Evolutionary conservation across 2,329 filamentous ascomycete species (phyloP).

Genomic region (Exophiala bonariae): DNA sequence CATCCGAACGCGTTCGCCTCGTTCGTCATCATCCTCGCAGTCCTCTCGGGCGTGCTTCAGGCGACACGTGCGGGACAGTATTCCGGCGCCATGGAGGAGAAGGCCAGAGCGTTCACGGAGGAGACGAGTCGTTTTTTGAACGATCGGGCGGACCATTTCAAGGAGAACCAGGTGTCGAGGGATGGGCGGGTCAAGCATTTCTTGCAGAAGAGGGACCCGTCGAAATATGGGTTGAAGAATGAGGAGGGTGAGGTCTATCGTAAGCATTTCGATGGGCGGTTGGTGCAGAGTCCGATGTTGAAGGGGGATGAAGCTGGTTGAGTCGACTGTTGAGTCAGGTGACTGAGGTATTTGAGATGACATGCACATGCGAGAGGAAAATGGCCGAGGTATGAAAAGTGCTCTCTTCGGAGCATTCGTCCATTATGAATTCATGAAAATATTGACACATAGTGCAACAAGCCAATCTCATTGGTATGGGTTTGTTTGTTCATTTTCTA

Average conservation of each 20-base stretch:
- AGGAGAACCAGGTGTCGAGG: slow-evolving; percentile 53
- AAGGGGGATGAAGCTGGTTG: no score
- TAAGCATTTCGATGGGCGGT: slow-evolving; percentile 18
- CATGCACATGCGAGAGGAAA: no score
- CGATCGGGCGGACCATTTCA: slow-evolving; percentile 47
- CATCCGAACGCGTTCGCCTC: slow-evolving; percentile 77
- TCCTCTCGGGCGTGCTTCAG: slow-evolving; percentile 72
- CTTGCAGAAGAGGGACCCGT: slow-evolving; percentile 68
- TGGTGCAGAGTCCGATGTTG: not conserved
- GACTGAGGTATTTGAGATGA: no score
- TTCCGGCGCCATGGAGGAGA: slow-evolving; percentile 63
- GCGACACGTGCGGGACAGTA: slow-evolving; percentile 66
- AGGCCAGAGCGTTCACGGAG: slow-evolving; percentile 66
- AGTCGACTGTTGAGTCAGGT: no score
- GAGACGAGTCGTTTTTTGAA: slow-evolving; percentile 56
- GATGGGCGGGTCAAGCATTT: slow-evolving; percentile 76
- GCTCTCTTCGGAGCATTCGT: no score
- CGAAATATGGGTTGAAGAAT: slow-evolving; percentile 45
- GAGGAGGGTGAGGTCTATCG: slow-evolving; percentile 44
- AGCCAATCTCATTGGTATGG: no score
- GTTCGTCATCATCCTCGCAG: slow-evolving; percentile 68
- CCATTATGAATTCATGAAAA: no score
- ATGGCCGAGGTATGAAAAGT: no score
- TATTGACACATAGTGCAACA: no score
- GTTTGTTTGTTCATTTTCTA: not conserved